Percentiles rank a stretch among this genome's conserved stretches.
phyloP scores from a whole-genome alignment of 768 basidiomycete genomes.

The Roridomyces roridus region DNA sequence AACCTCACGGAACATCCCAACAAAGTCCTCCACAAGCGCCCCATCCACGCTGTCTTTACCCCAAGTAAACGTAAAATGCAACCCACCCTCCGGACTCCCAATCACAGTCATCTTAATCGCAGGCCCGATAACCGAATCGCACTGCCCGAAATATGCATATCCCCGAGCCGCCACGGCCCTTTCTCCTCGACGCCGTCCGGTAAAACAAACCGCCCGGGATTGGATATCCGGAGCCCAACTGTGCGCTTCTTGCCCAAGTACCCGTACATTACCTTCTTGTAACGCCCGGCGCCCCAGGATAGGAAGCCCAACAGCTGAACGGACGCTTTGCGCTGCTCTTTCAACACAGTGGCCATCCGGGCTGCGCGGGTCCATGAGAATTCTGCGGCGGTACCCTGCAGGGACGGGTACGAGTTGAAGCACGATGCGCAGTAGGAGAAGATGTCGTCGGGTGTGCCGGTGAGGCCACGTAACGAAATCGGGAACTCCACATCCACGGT shows the following conservation, averaged over 20 bases:
- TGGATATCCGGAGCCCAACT: not conserved
- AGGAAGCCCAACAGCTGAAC: not conserved
- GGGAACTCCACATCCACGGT: not conserved
- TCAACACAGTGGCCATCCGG: not conserved
- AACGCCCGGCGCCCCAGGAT: not conserved
- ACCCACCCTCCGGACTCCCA: not conserved
- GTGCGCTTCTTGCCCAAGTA: not conserved
- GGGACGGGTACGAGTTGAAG: not conserved
- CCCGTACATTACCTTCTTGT: not conserved
- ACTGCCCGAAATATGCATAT: not conserved
- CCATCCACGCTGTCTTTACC: slow-evolving; percentile 1
- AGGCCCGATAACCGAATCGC: slow-evolving; percentile 1
- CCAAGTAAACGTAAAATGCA: slow-evolving; percentile 7
- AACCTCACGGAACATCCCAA: too few species aligned
- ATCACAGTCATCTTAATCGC: not conserved
- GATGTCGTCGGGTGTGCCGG: not conserved
- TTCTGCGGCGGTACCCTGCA: not conserved
- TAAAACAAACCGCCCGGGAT: slow-evolving; percentile 5
- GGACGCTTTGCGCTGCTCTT: slow-evolving; percentile 1
- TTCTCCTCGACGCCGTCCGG: not conserved
- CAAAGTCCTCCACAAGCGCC: slow-evolving; percentile 3
- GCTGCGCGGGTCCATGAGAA: not conserved
- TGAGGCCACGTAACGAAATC: slow-evolving; percentile 1
- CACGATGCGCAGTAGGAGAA: not conserved
- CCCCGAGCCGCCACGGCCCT: slow-evolving; percentile 3